These are phyloP conservation scores for Suillus fuscotomentosus DNA, from an alignment of 768 basidiomycete genomes.

Conservation along the genomic window DNA sequence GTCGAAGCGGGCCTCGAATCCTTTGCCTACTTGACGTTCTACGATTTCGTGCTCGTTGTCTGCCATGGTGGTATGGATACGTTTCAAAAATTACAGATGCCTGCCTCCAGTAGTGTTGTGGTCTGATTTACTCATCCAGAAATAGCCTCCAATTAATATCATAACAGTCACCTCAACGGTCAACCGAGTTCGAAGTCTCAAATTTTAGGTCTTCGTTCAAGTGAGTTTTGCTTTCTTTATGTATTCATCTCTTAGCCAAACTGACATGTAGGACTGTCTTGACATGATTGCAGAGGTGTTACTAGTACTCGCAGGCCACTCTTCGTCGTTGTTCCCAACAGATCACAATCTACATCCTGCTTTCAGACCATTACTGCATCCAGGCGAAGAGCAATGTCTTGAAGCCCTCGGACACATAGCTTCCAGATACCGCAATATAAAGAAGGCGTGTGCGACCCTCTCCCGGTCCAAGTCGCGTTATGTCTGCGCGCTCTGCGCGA, in stretches of 20 bases:
- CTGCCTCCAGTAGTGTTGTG: background rate
- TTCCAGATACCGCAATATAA: constrained; percentile 71
- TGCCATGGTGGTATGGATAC: constrained; percentile 12
- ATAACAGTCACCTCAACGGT: background rate
- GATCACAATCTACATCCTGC: constrained; percentile 61
- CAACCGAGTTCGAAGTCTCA: background rate
- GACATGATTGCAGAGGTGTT: constrained; percentile 88
- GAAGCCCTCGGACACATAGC: constrained; percentile 77
- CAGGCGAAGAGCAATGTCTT: constrained; percentile 85
- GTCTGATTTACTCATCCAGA: background rate
- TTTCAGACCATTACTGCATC: constrained; percentile 75
- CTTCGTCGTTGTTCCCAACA: constrained; percentile 75
- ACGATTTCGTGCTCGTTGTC: constrained; percentile 11
- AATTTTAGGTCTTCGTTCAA: background rate
- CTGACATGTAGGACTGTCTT: background rate
- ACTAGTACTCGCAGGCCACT: constrained; percentile 83
- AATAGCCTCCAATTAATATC: background rate
- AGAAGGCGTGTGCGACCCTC: constrained; percentile 48
- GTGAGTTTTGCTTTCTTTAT: background rate
- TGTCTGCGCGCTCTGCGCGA: constrained; percentile 74
- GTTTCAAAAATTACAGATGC: background rate
- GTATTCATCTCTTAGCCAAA: constrained; percentile 1
- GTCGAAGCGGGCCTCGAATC: constrained; percentile 29
- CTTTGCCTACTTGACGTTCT: constrained; percentile 26
- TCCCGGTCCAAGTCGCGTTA: constrained; percentile 69